These are phyloP conservation scores for Aspergillus homomorphus DNA, from an alignment of 495 filamentous ascomycete genomes.

Conservation along the genomic window DNA sequence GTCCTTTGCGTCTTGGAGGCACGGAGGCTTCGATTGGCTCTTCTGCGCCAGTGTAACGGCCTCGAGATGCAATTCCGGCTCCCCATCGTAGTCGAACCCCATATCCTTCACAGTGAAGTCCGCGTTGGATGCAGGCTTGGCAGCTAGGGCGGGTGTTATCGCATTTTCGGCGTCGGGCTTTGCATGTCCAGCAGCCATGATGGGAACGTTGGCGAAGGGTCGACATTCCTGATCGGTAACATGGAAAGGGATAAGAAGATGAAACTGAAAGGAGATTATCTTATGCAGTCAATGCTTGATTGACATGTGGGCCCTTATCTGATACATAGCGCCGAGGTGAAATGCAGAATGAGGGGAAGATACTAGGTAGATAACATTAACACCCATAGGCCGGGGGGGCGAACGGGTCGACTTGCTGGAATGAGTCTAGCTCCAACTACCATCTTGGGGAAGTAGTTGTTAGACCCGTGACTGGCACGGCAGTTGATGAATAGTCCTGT, in stretches of 20 bases:
- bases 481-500: too few relatives aligned
- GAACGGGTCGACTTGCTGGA: constrained; percentile 21
- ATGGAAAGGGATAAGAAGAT: not conserved
- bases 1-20: constrained; percentile 25
- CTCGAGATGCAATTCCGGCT: constrained; percentile 36
- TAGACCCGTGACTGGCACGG: too few relatives aligned
- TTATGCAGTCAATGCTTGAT: not conserved
- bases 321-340: too few relatives aligned
- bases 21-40: constrained; percentile 29
- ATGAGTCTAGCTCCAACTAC: constrained; percentile 8
- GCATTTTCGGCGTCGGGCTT: constrained; percentile 32
- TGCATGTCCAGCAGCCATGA: constrained; percentile 41
- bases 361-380: not conserved
- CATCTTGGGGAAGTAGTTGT: too few relatives aligned
- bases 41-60: constrained; percentile 33
- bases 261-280: not conserved
- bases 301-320: not conserved
- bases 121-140: constrained; percentile 26
- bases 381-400: too few relatives aligned
- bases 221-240: constrained; percentile 29
- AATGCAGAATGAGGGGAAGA: not conserved
- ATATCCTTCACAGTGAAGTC: constrained; percentile 34
- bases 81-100: constrained; percentile 38
- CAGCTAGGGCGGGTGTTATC: constrained; percentile 30
- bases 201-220: constrained; percentile 27